Evolutionary conservation across 768 basidiomycete genomes (phyloP).

Genomic region (Calvatia gigantea): DNA sequence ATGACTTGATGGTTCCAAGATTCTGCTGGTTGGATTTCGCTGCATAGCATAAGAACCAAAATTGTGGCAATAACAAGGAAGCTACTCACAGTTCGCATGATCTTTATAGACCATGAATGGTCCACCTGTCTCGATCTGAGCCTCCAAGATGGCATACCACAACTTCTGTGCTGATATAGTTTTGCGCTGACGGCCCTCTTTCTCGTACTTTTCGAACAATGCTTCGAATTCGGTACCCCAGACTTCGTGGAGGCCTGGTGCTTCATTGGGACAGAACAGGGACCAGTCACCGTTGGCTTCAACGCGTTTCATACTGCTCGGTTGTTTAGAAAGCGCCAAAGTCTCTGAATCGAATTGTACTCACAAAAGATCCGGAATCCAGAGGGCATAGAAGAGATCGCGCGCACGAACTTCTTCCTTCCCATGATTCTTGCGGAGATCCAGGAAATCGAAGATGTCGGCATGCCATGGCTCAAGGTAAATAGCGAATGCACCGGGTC

Average conservation of each 20-base stretch:
- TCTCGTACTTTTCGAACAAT: slow-evolving; percentile 84
- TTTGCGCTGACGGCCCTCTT: slow-evolving; percentile 82
- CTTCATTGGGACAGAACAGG: slow-evolving; percentile 97
- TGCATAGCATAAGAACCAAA: slow-evolving; percentile 27
- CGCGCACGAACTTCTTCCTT: slow-evolving; percentile 97
- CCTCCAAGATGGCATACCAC: slow-evolving; percentile 96
- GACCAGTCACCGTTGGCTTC: slow-evolving; percentile 90
- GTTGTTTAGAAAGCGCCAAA: neutral
- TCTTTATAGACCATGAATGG: slow-evolving; percentile 99
- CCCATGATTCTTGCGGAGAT: slow-evolving; percentile 97
- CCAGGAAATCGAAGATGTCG: slow-evolving; percentile 96
- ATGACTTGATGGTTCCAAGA: slow-evolving; percentile 98
- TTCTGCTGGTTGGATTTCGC: slow-evolving; percentile 99
- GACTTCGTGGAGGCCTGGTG: slow-evolving; percentile 84
- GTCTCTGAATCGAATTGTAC: slow-evolving; percentile 21
- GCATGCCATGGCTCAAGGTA: slow-evolving; percentile 99
- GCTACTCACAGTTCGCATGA: slow-evolving; percentile 75
- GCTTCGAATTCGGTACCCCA: slow-evolving; percentile 88
- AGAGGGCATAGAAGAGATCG: slow-evolving; percentile 96
- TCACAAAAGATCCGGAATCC: slow-evolving; percentile 96
- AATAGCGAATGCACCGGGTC: slow-evolving; percentile 96
- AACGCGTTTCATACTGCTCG: slow-evolving; percentile 88
- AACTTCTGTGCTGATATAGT: slow-evolving; percentile 92
- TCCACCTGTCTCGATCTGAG: slow-evolving; percentile 98
- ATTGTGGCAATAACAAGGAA: neutral